Conservation (phyloP, 2,329 filamentous ascomycete species). For the Fusarium sororula region DNA sequence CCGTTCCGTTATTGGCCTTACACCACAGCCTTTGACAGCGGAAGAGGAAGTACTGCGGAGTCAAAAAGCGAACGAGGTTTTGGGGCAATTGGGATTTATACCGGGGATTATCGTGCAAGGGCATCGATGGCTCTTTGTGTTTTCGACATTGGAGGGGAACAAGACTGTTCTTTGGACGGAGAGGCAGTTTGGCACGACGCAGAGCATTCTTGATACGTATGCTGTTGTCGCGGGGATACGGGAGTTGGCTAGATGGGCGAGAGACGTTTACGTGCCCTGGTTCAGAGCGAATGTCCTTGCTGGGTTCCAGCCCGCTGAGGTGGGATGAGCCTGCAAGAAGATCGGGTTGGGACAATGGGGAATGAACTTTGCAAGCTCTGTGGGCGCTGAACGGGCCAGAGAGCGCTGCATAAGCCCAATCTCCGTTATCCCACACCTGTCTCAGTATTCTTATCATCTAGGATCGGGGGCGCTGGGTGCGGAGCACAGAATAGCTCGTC, state of each 20-base stretch:
- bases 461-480: neutral
- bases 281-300: conserved; percentile 2
- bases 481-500: too few relatives aligned
- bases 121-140: conserved; percentile 32
- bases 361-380: neutral
- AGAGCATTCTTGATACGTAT: conserved; percentile 21
- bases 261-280: conserved; percentile 29
- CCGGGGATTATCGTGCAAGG: conserved; percentile 33
- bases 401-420: rapidly evolving
- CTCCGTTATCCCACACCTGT: rapidly evolving
- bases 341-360: too few relatives aligned
- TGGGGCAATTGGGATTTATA: conserved; percentile 21
- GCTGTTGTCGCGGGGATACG: conserved; percentile 27
- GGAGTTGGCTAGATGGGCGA: conserved; percentile 17
- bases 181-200: conserved; percentile 29
- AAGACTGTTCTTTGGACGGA: conserved; percentile 33
- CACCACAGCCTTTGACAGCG: neutral
- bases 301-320: neutral
- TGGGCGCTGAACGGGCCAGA: rapidly evolving
- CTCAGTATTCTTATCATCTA: neutral
- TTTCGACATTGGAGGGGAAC: conserved; percentile 15
- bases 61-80: neutral
- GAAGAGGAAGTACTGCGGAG: neutral
- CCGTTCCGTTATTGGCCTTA: neutral
- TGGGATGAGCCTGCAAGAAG: neutral